These are phyloP conservation scores for Daphne laureola DNA, from an alignment of 441 rosid genomes.

Conservation along the genomic window DNA sequence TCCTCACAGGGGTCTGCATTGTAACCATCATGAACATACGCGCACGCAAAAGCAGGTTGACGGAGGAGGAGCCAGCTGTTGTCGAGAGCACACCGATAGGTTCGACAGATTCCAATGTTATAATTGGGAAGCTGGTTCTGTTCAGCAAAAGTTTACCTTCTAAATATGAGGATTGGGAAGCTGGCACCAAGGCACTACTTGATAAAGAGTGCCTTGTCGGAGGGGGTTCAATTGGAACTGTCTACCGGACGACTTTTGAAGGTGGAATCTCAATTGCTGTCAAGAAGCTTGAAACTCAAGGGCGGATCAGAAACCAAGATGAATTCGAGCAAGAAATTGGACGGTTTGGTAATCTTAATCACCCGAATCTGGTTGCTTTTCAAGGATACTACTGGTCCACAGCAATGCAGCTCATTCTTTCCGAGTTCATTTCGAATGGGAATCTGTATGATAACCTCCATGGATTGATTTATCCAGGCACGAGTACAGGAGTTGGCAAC, in stretches of 20 bases:
- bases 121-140: constrained; percentile 83
- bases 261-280: constrained; percentile 87
- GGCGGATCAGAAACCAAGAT: constrained; percentile 83
- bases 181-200: constrained; percentile 83
- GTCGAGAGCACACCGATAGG: constrained; percentile 72
- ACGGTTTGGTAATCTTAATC: constrained; percentile 61
- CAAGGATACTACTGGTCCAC: constrained; percentile 93
- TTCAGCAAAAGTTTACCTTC: constrained; percentile 91
- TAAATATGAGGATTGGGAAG: constrained; percentile 92
- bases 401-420: constrained; percentile 68
- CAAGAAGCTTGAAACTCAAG: constrained; percentile 84
- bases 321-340: constrained; percentile 91
- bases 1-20: constrained; percentile 73
- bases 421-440: constrained; percentile 67
- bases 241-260: constrained; percentile 72
- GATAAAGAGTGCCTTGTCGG: constrained; percentile 85
- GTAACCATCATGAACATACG: constrained; percentile 71
- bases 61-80: constrained; percentile 35
- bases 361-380: constrained; percentile 65
- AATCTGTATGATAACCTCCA: constrained; percentile 78
- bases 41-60: constrained; percentile 47
- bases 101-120: constrained; percentile 61
- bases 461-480: constrained; percentile 40
- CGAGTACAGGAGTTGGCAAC: constrained; percentile 61
- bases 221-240: constrained; percentile 75